Percentiles rank a stretch among this genome's conserved stretches.
Conservation (phyloP, 2,329 filamentous ascomycete genomes). For the Phialophora verrucosa region DNA sequence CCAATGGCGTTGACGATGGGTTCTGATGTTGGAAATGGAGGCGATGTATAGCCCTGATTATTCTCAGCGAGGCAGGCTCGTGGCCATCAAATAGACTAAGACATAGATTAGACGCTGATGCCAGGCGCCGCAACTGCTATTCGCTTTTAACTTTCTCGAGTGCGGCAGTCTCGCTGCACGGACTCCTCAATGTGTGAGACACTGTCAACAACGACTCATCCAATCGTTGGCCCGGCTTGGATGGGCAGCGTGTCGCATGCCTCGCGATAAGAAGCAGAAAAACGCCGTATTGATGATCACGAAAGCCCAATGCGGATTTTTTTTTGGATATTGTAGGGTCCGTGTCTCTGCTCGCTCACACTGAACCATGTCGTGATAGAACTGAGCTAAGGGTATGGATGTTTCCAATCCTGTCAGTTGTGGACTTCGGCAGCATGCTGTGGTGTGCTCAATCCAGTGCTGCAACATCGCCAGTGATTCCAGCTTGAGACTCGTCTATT, state of each 20-base stretch:
- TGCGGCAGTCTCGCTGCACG: not conserved
- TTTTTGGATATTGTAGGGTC: too few species aligned
- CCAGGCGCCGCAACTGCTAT: not conserved
- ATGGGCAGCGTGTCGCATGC: too few species aligned
- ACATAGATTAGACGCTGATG: slow-evolving; percentile 2
- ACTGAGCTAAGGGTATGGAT: too few species aligned
- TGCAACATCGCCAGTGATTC: too few species aligned
- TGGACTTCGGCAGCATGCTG: too few species aligned
- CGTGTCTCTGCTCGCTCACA: too few species aligned
- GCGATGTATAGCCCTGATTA: not conserved
- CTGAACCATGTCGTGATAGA: too few species aligned
- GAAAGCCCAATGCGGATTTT: not conserved
- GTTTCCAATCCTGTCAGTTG: too few species aligned
- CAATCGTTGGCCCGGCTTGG: too few species aligned
- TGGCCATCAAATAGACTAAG: slow-evolving; percentile 7
- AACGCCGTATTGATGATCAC: slow-evolving; percentile 13
- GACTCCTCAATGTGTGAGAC: not conserved
- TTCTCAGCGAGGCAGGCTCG: not conserved
- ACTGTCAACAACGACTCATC: too few species aligned
- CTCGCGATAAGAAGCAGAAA: slow-evolving; percentile 2
- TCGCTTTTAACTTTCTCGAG: slow-evolving; percentile 11
- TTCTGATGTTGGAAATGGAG: slow-evolving; percentile 48
- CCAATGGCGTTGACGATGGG: slow-evolving; percentile 56
- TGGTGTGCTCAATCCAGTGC: too few species aligned
- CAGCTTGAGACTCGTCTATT: too few species aligned